These are phyloP conservation scores for Pyricularia pennisetigena DNA, from an alignment of 2,329 filamentous ascomycete species.

Conservation along the genomic window DNA sequence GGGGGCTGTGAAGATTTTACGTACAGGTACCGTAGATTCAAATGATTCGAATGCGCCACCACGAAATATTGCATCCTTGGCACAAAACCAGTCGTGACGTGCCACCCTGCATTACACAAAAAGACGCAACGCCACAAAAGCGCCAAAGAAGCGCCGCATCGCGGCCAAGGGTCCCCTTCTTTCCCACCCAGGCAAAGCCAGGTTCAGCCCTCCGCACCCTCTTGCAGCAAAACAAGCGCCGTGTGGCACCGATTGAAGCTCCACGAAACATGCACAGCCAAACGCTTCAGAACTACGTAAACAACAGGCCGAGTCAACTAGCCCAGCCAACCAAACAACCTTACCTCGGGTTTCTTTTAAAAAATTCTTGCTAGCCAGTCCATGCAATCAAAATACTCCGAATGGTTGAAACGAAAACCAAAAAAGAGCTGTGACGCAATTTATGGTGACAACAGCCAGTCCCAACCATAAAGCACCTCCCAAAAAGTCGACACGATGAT, in stretches of 20 bases:
- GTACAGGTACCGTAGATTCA: background rate
- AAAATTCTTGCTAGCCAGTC: background rate
- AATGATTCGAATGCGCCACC: background rate
- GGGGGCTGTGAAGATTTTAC: background rate
- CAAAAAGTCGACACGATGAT: background rate
- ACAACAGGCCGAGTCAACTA: background rate
- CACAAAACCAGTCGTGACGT: background rate
- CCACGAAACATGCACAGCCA: background rate
- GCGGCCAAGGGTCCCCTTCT: background rate
- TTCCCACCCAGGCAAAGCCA: too few species aligned
- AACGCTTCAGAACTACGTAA: background rate
- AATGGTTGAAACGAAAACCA: background rate
- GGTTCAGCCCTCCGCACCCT: background rate
- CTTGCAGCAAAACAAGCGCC: background rate
- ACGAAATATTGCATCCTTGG: background rate
- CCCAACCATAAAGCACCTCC: background rate
- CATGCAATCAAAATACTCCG: background rate
- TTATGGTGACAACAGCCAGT: background rate
- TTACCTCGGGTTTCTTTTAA: background rate
- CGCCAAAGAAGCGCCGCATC: background rate
- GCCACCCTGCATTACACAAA: background rate
- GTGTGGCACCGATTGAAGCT: background rate
- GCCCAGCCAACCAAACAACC: background rate
- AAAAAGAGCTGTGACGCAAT: background rate
- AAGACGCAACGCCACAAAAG: background rate